These are phyloP conservation scores for Tricladium varicosporioides DNA, from an alignment of 2,329 filamentous ascomycete genomes.

Conservation along the genomic window DNA sequence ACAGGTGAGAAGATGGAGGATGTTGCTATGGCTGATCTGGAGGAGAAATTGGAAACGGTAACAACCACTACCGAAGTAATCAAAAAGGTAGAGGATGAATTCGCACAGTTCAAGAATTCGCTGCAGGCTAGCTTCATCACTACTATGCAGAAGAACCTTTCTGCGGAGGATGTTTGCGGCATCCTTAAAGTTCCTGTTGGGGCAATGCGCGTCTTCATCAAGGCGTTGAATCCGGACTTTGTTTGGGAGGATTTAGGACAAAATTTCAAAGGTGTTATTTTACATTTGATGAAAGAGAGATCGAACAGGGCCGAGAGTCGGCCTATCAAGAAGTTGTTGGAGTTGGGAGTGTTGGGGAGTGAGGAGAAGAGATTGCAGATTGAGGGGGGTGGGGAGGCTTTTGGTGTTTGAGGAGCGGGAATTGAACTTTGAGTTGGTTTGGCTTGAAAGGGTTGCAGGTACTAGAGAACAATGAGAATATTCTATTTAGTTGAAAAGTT, in stretches of 20 bases:
- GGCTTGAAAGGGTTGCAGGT: no score
- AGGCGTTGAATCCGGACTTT: constrained; percentile 16
- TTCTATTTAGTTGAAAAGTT: no score
- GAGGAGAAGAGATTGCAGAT: background rate
- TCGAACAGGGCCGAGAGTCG: background rate
- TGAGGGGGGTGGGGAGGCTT: background rate
- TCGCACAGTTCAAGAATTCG: constrained; percentile 7
- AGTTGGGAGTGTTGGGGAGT: background rate
- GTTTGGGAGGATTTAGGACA: constrained; percentile 13
- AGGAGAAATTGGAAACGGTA: no score
- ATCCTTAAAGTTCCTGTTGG: constrained; percentile 13
- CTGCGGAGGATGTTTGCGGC: constrained; percentile 15
- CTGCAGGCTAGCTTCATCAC: constrained; percentile 9
- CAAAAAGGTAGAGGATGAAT: background rate
- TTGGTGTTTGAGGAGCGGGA: no score
- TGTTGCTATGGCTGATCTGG: background rate
- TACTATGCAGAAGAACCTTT: constrained; percentile 5
- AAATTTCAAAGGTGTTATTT: constrained; percentile 16
- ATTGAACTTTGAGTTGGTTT: no score
- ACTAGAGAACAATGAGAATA: no score
- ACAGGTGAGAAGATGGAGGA: constrained; percentile 10
- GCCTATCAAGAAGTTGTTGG: background rate
- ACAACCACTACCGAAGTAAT: background rate
- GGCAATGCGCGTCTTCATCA: constrained; percentile 16
- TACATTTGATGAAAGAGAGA: constrained; percentile 11